Conservation (phyloP, 2,329 filamentous ascomycete species). For the Trichoderma gracile region DNA sequence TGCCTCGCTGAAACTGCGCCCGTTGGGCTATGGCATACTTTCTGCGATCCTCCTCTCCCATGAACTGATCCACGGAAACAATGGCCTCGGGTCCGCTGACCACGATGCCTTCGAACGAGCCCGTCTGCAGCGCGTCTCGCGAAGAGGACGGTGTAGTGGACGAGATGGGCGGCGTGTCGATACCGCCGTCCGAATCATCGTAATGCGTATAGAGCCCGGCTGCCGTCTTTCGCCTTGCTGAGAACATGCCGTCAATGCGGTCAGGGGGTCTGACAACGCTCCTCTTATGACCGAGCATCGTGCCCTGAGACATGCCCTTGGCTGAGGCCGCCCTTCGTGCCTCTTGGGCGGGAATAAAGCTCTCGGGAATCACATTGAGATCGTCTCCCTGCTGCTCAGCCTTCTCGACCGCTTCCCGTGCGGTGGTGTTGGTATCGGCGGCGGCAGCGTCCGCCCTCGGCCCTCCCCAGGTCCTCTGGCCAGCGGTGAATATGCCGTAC, state of each 20-base stretch:
- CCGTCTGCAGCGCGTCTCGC: conserved; percentile 37
- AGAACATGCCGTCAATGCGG: conserved; percentile 76
- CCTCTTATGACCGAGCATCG: conserved; percentile 48
- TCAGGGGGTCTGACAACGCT: conserved; percentile 71
- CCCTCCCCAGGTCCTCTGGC: conserved; percentile 93
- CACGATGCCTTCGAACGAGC: conserved; percentile 67
- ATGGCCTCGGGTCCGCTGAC: conserved; percentile 55
- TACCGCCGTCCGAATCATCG: conserved; percentile 22
- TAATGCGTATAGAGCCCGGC: conserved; percentile 68
- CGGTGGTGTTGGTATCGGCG: conserved; percentile 73
- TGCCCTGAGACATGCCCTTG: conserved; percentile 33
- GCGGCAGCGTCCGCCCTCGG: conserved; percentile 85
- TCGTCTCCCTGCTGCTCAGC: conserved; percentile 81
- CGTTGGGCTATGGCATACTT: conserved; percentile 72
- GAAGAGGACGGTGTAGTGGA: conserved; percentile 18
- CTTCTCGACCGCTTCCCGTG: conserved; percentile 79
- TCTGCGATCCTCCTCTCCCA: conserved; percentile 73
- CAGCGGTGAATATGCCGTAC: conserved; percentile 92
- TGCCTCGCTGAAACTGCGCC: conserved; percentile 42
- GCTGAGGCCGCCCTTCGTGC: conserved; percentile 42
- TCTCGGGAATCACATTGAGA: conserved; percentile 84
- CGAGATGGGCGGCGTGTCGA: conserved; percentile 9
- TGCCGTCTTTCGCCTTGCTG: conserved; percentile 65
- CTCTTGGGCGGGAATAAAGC: conserved; percentile 66
- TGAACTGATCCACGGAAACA: conserved; percentile 70